A percentile compares a stretch with the other conserved stretches of the same genome.
phyloP scores from a whole-genome alignment of 805 yeast species.

The Metschnikowia bowlesiae region DNA sequence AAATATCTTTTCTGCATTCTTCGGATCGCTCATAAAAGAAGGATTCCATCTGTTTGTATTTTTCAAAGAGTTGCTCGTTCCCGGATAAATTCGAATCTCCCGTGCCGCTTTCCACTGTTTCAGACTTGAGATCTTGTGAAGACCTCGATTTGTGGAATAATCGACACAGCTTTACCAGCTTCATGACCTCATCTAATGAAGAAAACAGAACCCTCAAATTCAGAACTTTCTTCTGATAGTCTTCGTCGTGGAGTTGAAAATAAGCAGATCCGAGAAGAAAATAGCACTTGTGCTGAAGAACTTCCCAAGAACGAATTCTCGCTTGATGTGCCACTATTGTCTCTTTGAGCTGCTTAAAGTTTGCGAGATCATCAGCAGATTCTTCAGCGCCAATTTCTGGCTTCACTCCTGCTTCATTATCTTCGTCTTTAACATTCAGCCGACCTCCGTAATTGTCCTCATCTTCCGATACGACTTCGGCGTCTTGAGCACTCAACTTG shows the following conservation, averaged over 20 bases:
- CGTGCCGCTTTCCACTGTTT: not conserved
- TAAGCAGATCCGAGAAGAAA: slow-evolving; percentile 75
- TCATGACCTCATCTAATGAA: slow-evolving; percentile 1
- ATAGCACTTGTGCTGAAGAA: slow-evolving; percentile 68
- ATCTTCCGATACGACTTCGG: slow-evolving; percentile 4
- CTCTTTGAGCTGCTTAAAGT: slow-evolving; percentile 19
- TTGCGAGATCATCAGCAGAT: slow-evolving; percentile 3
- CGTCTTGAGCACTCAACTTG: slow-evolving; percentile 22
- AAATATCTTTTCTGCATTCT: slow-evolving; percentile 46
- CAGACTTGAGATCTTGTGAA: not conserved
- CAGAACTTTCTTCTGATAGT: slow-evolving; percentile 24
- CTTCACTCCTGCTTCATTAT: not conserved
- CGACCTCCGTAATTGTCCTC: not conserved
- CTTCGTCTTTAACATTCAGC: not conserved
- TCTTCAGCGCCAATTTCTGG: not conserved
- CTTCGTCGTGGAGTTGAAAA: slow-evolving; percentile 47
- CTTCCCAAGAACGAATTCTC: slow-evolving; percentile 47
- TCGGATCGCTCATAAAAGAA: slow-evolving; percentile 61
- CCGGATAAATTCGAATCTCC: not conserved
- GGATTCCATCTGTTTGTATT: slow-evolving; percentile 45
- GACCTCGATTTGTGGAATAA: not conserved
- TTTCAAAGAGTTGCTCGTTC: slow-evolving; percentile 13
- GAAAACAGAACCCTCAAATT: slow-evolving; percentile 10
- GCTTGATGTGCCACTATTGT: slow-evolving; percentile 19
- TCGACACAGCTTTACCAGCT: slow-evolving; percentile 1